phyloP scores from a whole-genome alignment of 306 rosid genomes.

The Abrus precatorius region DNA sequence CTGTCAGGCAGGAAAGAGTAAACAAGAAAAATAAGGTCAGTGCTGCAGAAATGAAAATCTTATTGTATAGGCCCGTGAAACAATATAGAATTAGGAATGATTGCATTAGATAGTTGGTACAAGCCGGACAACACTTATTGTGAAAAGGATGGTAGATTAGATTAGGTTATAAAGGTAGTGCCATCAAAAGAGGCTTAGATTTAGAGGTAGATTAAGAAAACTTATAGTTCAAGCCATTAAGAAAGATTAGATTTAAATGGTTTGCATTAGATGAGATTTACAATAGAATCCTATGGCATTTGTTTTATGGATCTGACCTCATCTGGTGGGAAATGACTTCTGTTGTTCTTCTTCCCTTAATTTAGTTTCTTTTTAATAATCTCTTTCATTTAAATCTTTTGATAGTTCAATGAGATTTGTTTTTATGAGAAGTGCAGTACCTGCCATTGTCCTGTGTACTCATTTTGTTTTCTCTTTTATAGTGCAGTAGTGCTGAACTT shows the following conservation, averaged over 20 bases:
- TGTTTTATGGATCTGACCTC: no score
- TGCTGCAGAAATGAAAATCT: neutral
- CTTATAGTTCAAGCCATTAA: neutral
- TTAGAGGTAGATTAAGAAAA: neutral
- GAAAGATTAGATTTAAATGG: neutral
- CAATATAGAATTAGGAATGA: neutral
- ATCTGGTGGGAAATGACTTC: neutral
- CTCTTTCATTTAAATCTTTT: slow-evolving; percentile 13
- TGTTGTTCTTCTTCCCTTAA: neutral
- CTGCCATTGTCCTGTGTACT: slow-evolving; percentile 3
- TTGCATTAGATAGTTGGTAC: neutral
- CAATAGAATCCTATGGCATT: no score
- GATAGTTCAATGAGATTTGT: neutral
- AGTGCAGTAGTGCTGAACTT: slow-evolving; percentile 47
- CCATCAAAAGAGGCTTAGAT: neutral
- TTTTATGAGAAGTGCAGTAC: neutral
- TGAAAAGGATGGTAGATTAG: neutral
- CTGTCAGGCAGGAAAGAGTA: neutral
- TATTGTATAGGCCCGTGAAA: neutral
- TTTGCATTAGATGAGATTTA: neutral
- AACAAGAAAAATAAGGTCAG: neutral
- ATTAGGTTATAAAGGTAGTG: neutral
- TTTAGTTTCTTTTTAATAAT: neutral
- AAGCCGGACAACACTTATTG: neutral
- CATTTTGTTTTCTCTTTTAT: slow-evolving; percentile 12